Evolutionary conservation across 2,329 filamentous ascomycete species (phyloP), one percentile per base, ranked within the genome.

Genomic region (Anisogramma anomala): DNA sequence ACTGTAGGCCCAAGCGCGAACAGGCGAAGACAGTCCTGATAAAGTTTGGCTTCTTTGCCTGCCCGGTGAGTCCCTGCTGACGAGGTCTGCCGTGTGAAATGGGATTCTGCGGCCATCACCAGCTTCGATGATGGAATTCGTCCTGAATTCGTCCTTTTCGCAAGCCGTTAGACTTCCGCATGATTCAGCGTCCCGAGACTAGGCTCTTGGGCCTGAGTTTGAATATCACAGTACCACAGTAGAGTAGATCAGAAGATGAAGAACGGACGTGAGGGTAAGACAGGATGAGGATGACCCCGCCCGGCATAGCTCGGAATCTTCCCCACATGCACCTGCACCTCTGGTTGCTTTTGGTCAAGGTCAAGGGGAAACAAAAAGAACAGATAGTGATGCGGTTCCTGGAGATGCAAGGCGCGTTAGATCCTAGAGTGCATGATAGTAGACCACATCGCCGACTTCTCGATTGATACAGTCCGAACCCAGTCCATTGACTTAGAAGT

Each of bases 231-330:
- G n/a, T n/a, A n/a, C n/a, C n/a, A n/a, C n/a, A n/a, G n/a, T 25
- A 33, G 20, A 34, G 25, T 18, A 13, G 34, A 32, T 34, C 19
- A 38, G 41, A 40, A 39, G 15, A 43, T n/a, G n/a, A n/a, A n/a
- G n/a, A n/a, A n/a, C n/a, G 20, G 26, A 20, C 20, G 18, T 15
- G 15, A 13, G 36, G 19, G 22, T 31, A 31, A 28, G 39, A 41
- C 28, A 27, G 39, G 39, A 15, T 41, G 39, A 25, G 27, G n/a
- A n/a, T n/a, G n/a, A n/a, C n/a, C n/a, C n/a, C n/a, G n/a, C n/a
- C 31, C 42, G 42, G 40, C 42, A 39, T 33, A 44, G 31, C 33
- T 32, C 42, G 32, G 42, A 37, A 44, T 33, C 42, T 33, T 41
- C 33, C 37, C 42, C 42, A 39, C 30, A 32, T 40, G 41, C 28